These are phyloP conservation scores for Oryza punctata DNA, from an alignment of 176 grass and related monocot genomes.

Conservation along the genomic window DNA sequence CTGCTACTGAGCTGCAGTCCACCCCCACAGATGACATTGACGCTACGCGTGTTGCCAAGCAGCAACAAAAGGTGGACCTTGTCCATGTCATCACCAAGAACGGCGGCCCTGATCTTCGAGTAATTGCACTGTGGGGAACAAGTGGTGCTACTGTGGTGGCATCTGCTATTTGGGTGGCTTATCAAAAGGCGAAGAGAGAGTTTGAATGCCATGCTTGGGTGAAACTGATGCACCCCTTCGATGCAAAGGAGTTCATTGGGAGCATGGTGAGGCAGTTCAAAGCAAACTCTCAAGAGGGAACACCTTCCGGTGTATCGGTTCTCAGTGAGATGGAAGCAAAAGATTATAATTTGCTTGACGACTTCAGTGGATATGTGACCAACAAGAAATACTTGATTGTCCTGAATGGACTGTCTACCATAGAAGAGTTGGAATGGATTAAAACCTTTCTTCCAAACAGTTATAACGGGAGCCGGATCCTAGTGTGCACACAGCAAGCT, in stretches of 20 bases:
- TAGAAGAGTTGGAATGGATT: constrained; percentile 1
- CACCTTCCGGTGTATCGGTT: no score
- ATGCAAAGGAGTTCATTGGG: no score
- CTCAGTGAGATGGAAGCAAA: no score
- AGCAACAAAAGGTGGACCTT: neutral
- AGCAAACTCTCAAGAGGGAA: no score
- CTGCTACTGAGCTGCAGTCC: neutral
- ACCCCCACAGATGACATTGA: no score
- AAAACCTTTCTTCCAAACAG: neutral
- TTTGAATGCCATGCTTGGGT: neutral
- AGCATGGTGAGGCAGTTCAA: no score
- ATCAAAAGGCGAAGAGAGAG: neutral
- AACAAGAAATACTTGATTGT: neutral
- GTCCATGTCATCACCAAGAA: no score
- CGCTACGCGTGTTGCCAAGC: neutral
- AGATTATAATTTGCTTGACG: neutral
- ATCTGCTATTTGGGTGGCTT: neutral
- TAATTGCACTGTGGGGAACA: constrained; percentile 5
- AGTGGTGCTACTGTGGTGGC: no score
- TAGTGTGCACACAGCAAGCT: neutral
- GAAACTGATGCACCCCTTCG: no score
- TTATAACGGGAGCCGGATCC: neutral
- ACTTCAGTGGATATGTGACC: neutral
- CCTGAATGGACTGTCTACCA: no score
- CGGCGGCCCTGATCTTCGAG: neutral